Evolutionary conservation across 2,329 filamentous ascomycete genomes (phyloP), one percentile per base, ranked within the genome.

Genomic region (Diaporthe ampelina): DNA sequence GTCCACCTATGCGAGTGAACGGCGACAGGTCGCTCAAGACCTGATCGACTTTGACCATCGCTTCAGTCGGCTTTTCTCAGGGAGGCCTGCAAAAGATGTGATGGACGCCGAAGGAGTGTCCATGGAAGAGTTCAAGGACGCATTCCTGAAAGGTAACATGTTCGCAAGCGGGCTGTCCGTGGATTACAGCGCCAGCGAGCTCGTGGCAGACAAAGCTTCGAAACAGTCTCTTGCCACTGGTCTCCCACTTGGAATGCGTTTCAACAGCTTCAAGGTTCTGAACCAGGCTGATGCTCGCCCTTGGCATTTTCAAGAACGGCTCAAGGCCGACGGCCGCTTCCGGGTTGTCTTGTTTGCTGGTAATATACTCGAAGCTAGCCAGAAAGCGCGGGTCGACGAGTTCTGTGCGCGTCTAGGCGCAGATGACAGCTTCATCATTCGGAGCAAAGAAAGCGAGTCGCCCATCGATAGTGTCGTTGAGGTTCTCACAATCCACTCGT

Each of bases 31-130:
- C 2, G 93, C 93, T 0, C 85, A 91, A 76, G 88, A 92, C 52
- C 86, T 94, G 0, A 94, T 95, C 75, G 85, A 87, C 9, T 91
- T 92, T 75, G 91, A 92, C 78, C 88, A 89, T 73, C 85, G 84
- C 48, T 90, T 91, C 76, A 88, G 87, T 7, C 83, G 86, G 1
- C 83, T 92, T 0, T 92, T 91, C 80, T 88, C 87, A 0, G 88
- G 87, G 1, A 84, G 85, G n/a, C 91, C 88, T 0, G 89, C 86
- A 45, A 91, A 89, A 79, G 89, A 91, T 72, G 83, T 90, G 32
- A 86, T 89, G 82, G 90, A 92, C 76, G 87, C 88, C 74, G 87
- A 88, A 63, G 91, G 91, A 0, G 88, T 93, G 72, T 89, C 84
- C 76, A 90, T 92, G 88, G 86, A 87, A 0, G 89, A 88, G 45